A percentile compares a stretch with the other conserved stretches of the same genome.
Evolutionary conservation across 768 basidiomycete species (phyloP).

Genomic region (Leucogyrophana mollusca): DNA sequence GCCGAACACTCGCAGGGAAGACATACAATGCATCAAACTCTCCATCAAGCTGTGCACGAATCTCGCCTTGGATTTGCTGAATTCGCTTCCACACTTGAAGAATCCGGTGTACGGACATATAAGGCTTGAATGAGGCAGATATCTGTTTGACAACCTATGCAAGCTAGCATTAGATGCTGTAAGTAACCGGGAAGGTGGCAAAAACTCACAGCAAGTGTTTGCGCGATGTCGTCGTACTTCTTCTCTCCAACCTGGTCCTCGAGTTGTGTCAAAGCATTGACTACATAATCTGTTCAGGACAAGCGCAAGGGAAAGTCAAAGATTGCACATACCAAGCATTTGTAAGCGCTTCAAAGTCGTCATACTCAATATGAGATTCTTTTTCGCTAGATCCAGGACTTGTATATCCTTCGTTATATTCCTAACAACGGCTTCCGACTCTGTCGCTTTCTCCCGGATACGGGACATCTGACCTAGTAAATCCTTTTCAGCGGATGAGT

Average conservation of each 20-base stretch:
- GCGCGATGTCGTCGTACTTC: constrained; percentile 80
- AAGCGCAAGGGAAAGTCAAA: background rate
- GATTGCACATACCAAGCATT: constrained; percentile 75
- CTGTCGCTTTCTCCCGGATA: constrained; percentile 94
- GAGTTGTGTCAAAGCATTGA: constrained; percentile 78
- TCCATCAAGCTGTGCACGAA: constrained; percentile 77
- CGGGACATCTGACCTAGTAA: constrained; percentile 93
- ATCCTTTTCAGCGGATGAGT: constrained; percentile 52
- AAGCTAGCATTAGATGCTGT: background rate
- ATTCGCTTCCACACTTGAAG: constrained; percentile 76
- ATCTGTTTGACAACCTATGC: constrained; percentile 85
- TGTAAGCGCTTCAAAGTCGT: constrained; percentile 86
- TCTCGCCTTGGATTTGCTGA: constrained; percentile 77
- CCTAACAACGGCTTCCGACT: constrained; percentile 93
- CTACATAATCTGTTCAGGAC: constrained; percentile 37
- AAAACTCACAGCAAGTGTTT: constrained; percentile 65
- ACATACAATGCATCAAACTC: constrained; percentile 93
- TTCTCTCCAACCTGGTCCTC: constrained; percentile 76
- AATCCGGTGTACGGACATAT: constrained; percentile 73
- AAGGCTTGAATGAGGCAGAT: constrained; percentile 75
- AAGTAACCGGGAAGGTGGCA: background rate
- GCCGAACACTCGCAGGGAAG: background rate
- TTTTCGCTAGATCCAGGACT: constrained; percentile 88
- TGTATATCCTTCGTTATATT: constrained; percentile 98
- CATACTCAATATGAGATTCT: constrained; percentile 87